Percentiles rank a stretch among this genome's conserved stretches.
Conservation (phyloP, 2,329 filamentous ascomycete genomes). For the Cordyceps cateniannulata region DNA sequence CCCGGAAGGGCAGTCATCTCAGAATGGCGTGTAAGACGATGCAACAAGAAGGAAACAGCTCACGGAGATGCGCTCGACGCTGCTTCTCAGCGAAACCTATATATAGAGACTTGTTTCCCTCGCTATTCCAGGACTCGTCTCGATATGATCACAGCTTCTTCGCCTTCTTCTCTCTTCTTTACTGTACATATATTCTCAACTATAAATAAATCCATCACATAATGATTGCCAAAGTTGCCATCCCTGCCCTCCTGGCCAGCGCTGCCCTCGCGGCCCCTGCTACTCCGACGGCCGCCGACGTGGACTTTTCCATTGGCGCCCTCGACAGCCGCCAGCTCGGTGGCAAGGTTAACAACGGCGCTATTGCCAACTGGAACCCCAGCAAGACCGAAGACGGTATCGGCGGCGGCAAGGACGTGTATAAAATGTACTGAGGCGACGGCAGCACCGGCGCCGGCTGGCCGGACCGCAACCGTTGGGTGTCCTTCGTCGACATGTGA, state of each 20-base stretch:
- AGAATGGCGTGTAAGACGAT: background rate
- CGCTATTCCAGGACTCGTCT: background rate
- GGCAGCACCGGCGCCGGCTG: slow-evolving; percentile 24
- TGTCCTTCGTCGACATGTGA: slow-evolving; percentile 24
- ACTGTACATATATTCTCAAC: background rate
- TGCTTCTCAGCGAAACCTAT: background rate
- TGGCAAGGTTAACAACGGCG: slow-evolving; percentile 10
- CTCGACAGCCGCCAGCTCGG: slow-evolving; percentile 9
- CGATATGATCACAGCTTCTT: background rate
- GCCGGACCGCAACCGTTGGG: slow-evolving; percentile 24
- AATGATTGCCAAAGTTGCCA: slow-evolving; percentile 8
- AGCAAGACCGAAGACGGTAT: slow-evolving; percentile 14
- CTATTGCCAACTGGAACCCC: slow-evolving; percentile 12
- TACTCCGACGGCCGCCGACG: background rate
- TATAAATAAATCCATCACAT: background rate
- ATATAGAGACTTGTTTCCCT: background rate
- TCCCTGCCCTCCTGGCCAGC: slow-evolving; percentile 7
- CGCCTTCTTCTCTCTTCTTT: background rate
- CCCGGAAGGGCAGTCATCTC: background rate
- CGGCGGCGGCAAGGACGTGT: slow-evolving; percentile 21
- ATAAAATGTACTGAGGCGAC: slow-evolving; percentile 24
- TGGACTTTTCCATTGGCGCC: slow-evolving; percentile 1
- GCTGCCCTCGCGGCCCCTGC: background rate
- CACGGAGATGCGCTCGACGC: background rate
- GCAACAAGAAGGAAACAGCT: background rate